phyloP scores from a whole-genome alignment of 2,329 filamentous ascomycete species.

The Celoporthe dispersa region DNA sequence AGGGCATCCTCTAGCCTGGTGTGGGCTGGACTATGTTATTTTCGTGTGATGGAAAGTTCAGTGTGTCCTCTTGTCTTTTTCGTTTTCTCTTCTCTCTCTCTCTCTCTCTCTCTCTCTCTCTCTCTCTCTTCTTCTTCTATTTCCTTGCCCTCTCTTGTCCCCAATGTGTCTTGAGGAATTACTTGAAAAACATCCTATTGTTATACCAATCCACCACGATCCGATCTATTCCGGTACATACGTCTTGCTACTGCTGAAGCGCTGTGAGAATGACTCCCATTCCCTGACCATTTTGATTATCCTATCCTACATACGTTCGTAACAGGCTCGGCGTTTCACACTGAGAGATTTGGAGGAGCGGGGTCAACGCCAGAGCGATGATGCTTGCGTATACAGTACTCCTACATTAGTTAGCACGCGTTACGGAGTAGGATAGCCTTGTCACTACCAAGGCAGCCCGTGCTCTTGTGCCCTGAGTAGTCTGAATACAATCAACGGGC shows the following conservation, averaged over 20 bases:
- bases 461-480: not conserved
- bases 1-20: no score
- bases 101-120: no score
- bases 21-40: no score
- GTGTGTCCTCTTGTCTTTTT: no score
- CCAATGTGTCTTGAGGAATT: no score
- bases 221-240: no score
- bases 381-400: not conserved
- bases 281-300: not conserved
- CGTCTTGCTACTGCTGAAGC: not conserved
- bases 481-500: slow-evolving; percentile 5
- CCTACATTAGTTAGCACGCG: not conserved
- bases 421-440: not conserved
- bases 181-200: no score
- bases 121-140: no score
- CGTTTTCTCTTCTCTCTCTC: no score
- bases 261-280: not conserved
- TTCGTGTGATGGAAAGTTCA: no score
- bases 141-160: no score
- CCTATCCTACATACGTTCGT: not conserved
- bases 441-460: not conserved
- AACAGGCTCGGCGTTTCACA: not conserved
- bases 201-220: no score
- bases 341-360: not conserved
- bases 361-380: not conserved